phyloP scores from a whole-genome alignment of 2,329 filamentous ascomycete species.

The Hymenoscyphus linearis region DNA sequence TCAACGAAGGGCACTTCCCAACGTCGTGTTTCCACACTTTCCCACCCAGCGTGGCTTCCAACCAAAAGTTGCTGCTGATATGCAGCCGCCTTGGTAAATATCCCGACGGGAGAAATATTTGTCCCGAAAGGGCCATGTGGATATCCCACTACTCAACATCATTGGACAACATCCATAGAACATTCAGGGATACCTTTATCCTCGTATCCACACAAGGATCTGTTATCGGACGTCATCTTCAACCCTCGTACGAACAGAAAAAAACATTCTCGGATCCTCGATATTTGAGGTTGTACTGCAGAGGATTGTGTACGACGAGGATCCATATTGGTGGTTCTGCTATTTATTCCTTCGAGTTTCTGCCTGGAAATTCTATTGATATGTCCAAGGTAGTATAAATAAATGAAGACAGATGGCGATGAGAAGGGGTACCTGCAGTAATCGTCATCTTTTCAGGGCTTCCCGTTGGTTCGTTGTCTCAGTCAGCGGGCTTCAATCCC shows the following conservation, averaged over 20 bases:
- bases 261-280: neutral
- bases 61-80: neutral
- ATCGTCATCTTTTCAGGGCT: neutral
- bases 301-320: neutral
- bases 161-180: neutral
- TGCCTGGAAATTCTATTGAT: no score
- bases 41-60: neutral
- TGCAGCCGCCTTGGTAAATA: neutral
- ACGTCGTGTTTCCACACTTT: neutral
- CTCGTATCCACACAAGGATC: neutral
- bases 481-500: neutral
- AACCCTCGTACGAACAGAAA: neutral
- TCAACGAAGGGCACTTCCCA: neutral
- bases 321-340: neutral
- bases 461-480: neutral
- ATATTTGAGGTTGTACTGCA: neutral
- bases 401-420: neutral
- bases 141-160: neutral
- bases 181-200: neutral
- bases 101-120: neutral
- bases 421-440: neutral
- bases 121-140: neutral
- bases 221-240: neutral
- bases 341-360: neutral
- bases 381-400: no score